phyloP scores from a whole-genome alignment of 768 basidiomycete species.

The Leccinum broughii region DNA sequence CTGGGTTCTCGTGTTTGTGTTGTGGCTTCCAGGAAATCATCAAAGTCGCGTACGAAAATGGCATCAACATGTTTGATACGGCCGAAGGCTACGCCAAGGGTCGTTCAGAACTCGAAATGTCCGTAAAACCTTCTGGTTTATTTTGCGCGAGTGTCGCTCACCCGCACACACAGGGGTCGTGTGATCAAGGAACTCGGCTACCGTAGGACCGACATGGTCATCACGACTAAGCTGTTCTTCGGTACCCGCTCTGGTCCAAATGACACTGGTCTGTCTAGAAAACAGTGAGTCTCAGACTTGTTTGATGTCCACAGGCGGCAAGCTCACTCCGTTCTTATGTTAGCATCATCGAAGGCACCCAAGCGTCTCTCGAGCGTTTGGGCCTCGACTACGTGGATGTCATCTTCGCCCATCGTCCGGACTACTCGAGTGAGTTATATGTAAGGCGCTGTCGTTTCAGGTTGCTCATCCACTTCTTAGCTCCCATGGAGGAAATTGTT shows the following conservation, averaged over 20 bases:
- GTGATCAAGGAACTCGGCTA: constrained; percentile 56
- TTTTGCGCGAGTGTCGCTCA: not conserved
- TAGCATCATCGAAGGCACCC: constrained; percentile 56
- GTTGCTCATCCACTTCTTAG: constrained; percentile 17
- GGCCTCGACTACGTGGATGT: constrained; percentile 56
- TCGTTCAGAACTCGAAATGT: constrained; percentile 56
- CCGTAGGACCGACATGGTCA: constrained; percentile 48
- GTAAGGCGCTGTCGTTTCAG: not conserved
- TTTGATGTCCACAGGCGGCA: not conserved
- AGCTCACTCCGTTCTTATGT: not conserved
- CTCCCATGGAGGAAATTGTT: constrained; percentile 55
- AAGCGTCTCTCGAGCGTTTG: constrained; percentile 49
- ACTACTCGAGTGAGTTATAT: constrained; percentile 19
- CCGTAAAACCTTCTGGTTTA: not conserved
- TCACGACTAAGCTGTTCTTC: constrained; percentile 61
- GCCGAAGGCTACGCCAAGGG: constrained; percentile 49
- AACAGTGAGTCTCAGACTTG: constrained; percentile 23
- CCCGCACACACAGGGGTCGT: constrained; percentile 38
- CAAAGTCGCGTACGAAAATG: constrained; percentile 52
- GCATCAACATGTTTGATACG: constrained; percentile 52
- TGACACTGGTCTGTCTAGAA: constrained; percentile 37
- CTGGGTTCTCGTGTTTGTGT: not conserved
- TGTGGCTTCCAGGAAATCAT: constrained; percentile 47
- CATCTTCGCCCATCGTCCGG: constrained; percentile 51
- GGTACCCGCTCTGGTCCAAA: constrained; percentile 51